Conservation (phyloP, 2,329 filamentous ascomycete genomes). For the Colletotrichum simmondsii region DNA sequence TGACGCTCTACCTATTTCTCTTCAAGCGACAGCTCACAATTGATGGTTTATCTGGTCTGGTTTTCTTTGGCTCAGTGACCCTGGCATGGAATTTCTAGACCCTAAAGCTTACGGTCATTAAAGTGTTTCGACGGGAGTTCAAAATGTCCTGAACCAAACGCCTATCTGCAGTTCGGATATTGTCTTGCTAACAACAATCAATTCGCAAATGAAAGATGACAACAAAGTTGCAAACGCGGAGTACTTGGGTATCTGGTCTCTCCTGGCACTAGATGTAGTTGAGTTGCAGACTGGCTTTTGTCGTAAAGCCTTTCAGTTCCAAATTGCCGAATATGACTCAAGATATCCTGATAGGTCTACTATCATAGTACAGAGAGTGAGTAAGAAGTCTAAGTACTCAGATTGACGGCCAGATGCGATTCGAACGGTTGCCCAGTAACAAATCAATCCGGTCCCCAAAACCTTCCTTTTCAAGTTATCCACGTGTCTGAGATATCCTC, state of each 20-base stretch:
- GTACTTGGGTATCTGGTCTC: neutral
- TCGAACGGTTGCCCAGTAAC: neutral
- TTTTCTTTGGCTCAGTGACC: no score
- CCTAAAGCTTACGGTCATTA: neutral
- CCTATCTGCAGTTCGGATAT: neutral
- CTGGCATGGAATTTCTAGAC: no score
- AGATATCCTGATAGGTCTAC: no score
- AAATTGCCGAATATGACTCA: no score
- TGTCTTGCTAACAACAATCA: neutral
- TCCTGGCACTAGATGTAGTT: neutral
- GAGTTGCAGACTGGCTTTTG: neutral
- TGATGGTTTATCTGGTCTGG: no score
- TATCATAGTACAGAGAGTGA: neutral
- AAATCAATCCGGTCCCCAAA: neutral
- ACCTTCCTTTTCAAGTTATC: neutral
- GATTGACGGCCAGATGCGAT: no score
- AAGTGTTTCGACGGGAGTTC: neutral
- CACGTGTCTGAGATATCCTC: no score
- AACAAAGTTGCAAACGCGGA: neutral
- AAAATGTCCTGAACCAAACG: neutral
- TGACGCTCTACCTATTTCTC: neutral
- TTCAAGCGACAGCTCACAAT: neutral
- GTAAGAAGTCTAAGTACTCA: no score
- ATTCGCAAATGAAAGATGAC: neutral
- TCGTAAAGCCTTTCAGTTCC: neutral